Conservation (phyloP, 2,329 filamentous ascomycete genomes). For the Alternaria alternata region DNA sequence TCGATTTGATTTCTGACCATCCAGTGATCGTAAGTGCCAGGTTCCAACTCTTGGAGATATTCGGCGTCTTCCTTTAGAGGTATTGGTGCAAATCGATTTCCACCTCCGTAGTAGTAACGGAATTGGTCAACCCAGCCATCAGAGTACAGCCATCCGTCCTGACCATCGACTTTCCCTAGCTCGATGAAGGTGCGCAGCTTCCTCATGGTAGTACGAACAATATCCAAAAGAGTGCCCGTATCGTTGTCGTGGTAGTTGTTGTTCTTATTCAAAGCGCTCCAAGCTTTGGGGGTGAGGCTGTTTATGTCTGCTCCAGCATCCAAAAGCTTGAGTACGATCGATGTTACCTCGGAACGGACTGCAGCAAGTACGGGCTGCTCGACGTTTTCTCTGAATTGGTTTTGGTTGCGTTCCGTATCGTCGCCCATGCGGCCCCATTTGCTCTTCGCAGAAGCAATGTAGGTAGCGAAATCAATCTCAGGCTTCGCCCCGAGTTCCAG, state of each 20-base stretch:
- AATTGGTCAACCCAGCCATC: not conserved
- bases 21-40: constrained; percentile 68
- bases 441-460: constrained; percentile 65
- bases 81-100: constrained; percentile 5
- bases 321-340: constrained; percentile 67
- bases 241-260: constrained; percentile 46
- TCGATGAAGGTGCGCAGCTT: constrained; percentile 16
- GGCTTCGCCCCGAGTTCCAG: constrained; percentile 67
- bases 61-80: constrained; percentile 53
- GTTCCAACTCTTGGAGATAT: constrained; percentile 61
- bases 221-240: constrained; percentile 65
- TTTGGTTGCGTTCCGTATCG: constrained; percentile 58
- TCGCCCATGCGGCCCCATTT: constrained; percentile 47
- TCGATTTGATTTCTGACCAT: constrained; percentile 57
- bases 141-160: not conserved
- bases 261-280: constrained; percentile 38
- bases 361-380: constrained; percentile 75
- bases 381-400: constrained; percentile 56
- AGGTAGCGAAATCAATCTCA: constrained; percentile 63
- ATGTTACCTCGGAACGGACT: constrained; percentile 59
- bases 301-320: constrained; percentile 72
- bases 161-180: constrained; percentile 12
- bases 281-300: constrained; percentile 57
- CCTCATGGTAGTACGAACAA: constrained; percentile 63
- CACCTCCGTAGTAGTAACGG: not conserved